A percentile compares a stretch with the other conserved stretches of the same genome.
These are phyloP conservation scores for Xerocomus minutiporus DNA, from an alignment of 1,284 basidiomycete genomes.

Conservation along the genomic window DNA sequence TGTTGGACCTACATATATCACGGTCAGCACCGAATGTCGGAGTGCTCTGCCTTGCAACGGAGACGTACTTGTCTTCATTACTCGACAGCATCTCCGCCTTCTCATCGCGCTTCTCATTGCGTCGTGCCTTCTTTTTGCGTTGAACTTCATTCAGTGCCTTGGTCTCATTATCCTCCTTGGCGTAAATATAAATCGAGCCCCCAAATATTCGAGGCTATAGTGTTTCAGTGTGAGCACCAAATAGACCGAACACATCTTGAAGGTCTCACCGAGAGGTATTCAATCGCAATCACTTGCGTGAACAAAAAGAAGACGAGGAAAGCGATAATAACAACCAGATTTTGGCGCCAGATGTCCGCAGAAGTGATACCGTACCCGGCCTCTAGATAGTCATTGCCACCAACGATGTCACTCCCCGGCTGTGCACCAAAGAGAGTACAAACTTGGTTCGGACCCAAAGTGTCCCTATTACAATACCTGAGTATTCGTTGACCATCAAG, in stretches of 20 bases:
- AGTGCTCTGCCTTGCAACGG: not conserved
- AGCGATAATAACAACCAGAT: conserved; percentile 52
- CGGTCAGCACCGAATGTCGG: not conserved
- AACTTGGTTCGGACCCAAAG: conserved; percentile 59
- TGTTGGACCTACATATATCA: not conserved
- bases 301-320: conserved; percentile 69
- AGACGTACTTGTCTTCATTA: conserved; percentile 20
- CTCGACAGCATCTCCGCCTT: conserved; percentile 20
- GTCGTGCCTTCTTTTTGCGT: conserved; percentile 45
- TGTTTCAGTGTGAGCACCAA: not conserved
- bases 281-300: conserved; percentile 56
- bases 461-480: conserved; percentile 32
- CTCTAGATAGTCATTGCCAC: conserved; percentile 57
- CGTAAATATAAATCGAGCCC: conserved; percentile 57
- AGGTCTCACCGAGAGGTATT: conserved; percentile 55
- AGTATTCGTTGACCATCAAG: conserved; percentile 5
- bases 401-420: conserved; percentile 45
- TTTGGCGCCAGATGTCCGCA: conserved; percentile 57
- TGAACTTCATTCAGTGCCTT: conserved; percentile 63
- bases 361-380: conserved; percentile 48
- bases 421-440: conserved; percentile 63
- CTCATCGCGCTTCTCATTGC: conserved; percentile 29
- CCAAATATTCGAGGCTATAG: conserved; percentile 46
- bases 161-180: conserved; percentile 66
- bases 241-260: not conserved